Base-by-base conservation (phyloP, 2,329 filamentous ascomycete genomes). In the Fusarium papillatum region DNA sequence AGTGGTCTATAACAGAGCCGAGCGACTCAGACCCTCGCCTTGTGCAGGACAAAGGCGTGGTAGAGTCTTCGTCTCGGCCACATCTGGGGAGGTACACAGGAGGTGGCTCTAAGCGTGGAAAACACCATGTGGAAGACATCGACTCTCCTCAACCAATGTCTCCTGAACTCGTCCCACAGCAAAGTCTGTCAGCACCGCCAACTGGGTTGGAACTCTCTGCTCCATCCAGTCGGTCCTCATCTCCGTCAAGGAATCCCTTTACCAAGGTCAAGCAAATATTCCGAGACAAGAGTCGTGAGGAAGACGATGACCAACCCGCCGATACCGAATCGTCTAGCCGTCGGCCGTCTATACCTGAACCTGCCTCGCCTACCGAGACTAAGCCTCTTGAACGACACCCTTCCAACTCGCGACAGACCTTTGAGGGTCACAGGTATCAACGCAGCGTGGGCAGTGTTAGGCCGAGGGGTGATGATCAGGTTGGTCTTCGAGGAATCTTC, bases 161-260 rank as follows among this genome's bases (percentile, higher is more conserved):
- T 0, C 90, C 91, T 7, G 88, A 88, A 29, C 79, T 88, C n/a
- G 87, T 85, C 41, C 80, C 85, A 7, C 75, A 87, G 82, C 81
- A 87, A 71, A 83, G 90, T 78, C 83, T 85, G 2, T 86, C 89
- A 38, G 88, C 93, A 64, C 90, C 91, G 6, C 88, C 88, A 16
- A 90, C 93, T 71, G 89, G 89, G 26, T 88, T 90, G 74, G 92
- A 94, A 68, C 81, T 93, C 11, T 94, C 93, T 5, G 90, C 92
- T 2, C 86, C 88, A 5, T 87, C 87, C 10, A 95, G 92, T 78
- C 89, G 93, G 29, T 87, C 90, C 2, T 86, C 87, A 4, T 95
- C 94, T 9, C 93, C 93, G 36, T 85, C 86, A 0, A 89, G 92
- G 64, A 93, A 91, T 66, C 89, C 90, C 1, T 84, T 92, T 69